Evolutionary conservation across 805 yeast species (phyloP), one percentile per base, ranked within the genome.

Genomic region (Metschnikowia amazonensis): DNA sequence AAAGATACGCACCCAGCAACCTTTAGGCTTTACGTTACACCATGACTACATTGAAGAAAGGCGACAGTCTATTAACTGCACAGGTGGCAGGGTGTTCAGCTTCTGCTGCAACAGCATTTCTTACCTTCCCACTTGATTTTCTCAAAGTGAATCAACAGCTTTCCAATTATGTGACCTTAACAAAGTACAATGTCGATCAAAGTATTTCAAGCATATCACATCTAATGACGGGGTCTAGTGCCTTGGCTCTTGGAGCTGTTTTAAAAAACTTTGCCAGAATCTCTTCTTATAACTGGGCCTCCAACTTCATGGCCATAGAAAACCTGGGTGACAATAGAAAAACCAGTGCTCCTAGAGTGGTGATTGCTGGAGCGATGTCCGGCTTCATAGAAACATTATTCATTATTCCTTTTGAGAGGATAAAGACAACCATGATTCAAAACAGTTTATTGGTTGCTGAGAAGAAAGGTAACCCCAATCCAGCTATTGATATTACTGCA

Each of bases 401-500:
- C 75, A 80, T 92, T 18, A 86, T 94, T 16, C 99, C 98, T 0
- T 90, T 92, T 62, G 99, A 92, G 59, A 86, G 84, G 58, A 73
- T 89, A 53, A 89, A 89, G 60, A 82, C 86, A 2, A 75, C 84
- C 7, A 79, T 86, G 86, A 82, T 89, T 49, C 95, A 88, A 57
- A 82, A 84, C 59, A 72, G 82, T 40, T 55, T 55, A 44, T 53
- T 60, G 45, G 55, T 58, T 47, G 54, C 48, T 44, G 53, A 60
- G 39, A 58, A 54, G 38, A 42, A 44, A n/a, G 40, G 58, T 18
- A 50, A 53, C 24, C 57, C 62, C 11, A 44, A 51, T 42, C 41
- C 64, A 10, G 37, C 46, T 7, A 48, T 55, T 18, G 66, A 65
- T 33, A 59, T 63, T 6, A 57, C 71, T 11, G 69, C 67, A 1